A percentile compares a stretch with the other conserved stretches of the same genome.
Conservation (phyloP, 257 asterid genomes). For the Leonotis leonurus region DNA sequence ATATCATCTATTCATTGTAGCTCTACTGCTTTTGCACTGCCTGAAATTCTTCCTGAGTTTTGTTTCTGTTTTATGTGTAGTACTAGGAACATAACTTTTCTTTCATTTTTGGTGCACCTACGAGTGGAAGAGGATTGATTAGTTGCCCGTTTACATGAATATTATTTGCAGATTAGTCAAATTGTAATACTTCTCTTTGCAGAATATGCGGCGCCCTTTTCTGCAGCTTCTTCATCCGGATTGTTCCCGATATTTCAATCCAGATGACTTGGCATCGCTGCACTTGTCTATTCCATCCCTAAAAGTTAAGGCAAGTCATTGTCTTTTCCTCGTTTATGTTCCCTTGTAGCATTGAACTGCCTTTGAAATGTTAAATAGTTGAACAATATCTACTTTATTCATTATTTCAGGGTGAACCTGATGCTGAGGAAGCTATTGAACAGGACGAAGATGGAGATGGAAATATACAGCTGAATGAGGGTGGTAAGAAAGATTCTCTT, state of each 20-base stretch:
- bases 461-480: conserved; percentile 32
- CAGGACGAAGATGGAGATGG: conserved; percentile 27
- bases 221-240: conserved; percentile 89
- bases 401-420: conserved; percentile 31
- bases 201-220: conserved; percentile 69
- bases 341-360: neutral
- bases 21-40: neutral
- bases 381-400: conserved; percentile 2
- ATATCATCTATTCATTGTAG: neutral
- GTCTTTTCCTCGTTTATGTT: neutral
- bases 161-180: neutral
- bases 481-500: conserved; percentile 81
- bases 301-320: conserved; percentile 36
- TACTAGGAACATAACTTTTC: neutral
- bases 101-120: neutral
- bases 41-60: neutral
- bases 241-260: conserved; percentile 60
- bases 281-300: conserved; percentile 58
- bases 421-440: conserved; percentile 31
- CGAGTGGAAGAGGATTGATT: neutral
- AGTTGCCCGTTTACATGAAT: neutral
- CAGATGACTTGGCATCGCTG: conserved; percentile 57
- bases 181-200: conserved; percentile 13
- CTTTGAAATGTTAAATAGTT: conserved; percentile 6
- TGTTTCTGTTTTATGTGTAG: too few relatives aligned